Evolutionary conservation across 768 basidiomycete species (phyloP).

Genomic region (Pleurotus tuoliensis): DNA sequence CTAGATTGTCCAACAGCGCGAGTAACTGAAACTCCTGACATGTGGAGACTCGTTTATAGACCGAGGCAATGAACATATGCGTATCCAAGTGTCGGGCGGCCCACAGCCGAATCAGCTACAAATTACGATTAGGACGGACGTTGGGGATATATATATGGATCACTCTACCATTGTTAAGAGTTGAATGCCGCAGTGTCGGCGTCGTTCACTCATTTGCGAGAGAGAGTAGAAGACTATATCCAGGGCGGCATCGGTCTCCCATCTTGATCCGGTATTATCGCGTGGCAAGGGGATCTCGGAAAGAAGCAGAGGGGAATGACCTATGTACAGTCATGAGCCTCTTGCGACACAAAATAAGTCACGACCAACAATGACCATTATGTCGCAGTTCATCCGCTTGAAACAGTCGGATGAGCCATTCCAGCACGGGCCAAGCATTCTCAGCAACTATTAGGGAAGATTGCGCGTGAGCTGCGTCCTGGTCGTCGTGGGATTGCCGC

Average conservation of each 20-base stretch:
- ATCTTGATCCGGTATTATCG: conserved; percentile 41
- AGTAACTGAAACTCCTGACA: conserved; percentile 21
- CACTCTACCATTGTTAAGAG: conserved; percentile 25
- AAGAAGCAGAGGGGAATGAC: conserved; percentile 50
- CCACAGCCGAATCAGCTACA: conserved; percentile 35
- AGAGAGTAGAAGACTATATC: conserved; percentile 40
- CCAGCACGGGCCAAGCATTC: conserved; percentile 68
- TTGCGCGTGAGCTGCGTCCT: conserved; percentile 17
- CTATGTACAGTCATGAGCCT: conserved; percentile 15
- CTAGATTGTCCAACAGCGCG: conserved; percentile 33
- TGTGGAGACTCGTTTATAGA: conserved; percentile 29
- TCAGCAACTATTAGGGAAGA: conserved; percentile 41
- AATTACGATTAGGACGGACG: neutral
- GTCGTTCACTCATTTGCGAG: conserved; percentile 24
- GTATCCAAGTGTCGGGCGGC: conserved; percentile 31
- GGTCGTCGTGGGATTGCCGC: conserved; percentile 22
- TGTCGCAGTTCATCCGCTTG: conserved; percentile 56
- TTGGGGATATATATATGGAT: conserved; percentile 15
- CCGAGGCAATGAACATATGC: conserved; percentile 32
- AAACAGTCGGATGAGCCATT: conserved; percentile 64
- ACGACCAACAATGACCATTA: conserved; percentile 27
- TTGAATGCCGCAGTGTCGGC: conserved; percentile 29
- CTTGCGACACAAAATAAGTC: conserved; percentile 7
- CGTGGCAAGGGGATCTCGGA: conserved; percentile 57
- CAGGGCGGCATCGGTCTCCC: conserved; percentile 51